These are phyloP conservation scores for Phaeosphaeria sp. DNA, from an alignment of 2,329 filamentous ascomycete species.

Conservation along the genomic window DNA sequence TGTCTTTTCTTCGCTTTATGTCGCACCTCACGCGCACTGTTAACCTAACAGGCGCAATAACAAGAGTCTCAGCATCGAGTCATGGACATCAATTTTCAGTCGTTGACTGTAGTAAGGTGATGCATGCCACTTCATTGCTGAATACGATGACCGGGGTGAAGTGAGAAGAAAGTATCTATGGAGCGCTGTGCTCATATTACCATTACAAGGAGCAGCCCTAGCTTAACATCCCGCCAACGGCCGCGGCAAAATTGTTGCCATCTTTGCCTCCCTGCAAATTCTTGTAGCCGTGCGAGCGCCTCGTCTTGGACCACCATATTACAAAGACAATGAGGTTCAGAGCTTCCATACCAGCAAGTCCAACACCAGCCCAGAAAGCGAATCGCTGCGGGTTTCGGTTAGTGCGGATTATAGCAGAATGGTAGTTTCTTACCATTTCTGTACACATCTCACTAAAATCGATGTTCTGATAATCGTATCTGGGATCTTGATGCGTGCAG, in stretches of 20 bases:
- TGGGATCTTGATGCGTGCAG: conserved; percentile 15
- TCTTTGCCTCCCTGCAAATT: conserved; percentile 1
- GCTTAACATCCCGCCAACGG: background rate
- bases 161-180: too few relatives aligned
- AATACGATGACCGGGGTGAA: too few relatives aligned
- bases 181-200: too few relatives aligned
- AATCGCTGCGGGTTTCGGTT: conserved; percentile 4
- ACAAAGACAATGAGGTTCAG: conserved; percentile 22
- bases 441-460: conserved; percentile 20
- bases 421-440: conserved; percentile 20
- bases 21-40: too few relatives aligned
- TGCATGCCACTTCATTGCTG: too few relatives aligned
- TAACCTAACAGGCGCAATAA: too few relatives aligned
- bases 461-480: conserved; percentile 19
- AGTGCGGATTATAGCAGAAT: background rate
- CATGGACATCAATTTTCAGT: too few relatives aligned
- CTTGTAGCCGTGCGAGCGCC: conserved; percentile 17
- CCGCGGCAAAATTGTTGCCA: background rate
- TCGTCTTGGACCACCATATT: conserved; percentile 19
- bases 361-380: conserved; percentile 24
- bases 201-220: background rate
- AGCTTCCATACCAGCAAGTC: conserved; percentile 20
- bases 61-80: too few relatives aligned
- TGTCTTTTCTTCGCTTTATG: too few relatives aligned
- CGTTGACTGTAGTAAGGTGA: too few relatives aligned